These are phyloP conservation scores for Xanthoconium separans DNA, from an alignment of 1,284 basidiomycete genomes.

Conservation along the genomic window DNA sequence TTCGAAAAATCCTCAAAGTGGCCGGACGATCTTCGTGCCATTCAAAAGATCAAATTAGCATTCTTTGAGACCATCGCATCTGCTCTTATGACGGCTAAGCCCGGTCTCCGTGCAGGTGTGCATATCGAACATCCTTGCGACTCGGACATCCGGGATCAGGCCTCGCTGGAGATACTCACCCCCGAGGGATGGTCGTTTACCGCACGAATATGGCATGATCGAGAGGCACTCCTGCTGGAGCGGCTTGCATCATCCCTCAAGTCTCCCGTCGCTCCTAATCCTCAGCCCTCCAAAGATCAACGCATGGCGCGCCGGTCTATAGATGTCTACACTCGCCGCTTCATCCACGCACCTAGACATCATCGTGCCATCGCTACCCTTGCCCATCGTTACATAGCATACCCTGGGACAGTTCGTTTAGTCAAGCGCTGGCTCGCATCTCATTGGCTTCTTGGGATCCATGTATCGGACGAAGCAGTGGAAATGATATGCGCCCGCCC, in stretches of 20 bases:
- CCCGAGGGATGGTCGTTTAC: constrained; percentile 87
- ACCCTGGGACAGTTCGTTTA: constrained; percentile 81
- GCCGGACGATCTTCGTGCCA: constrained; percentile 92
- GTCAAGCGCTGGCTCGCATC: constrained; percentile 91
- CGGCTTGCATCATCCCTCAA: constrained; percentile 52
- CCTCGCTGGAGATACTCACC: constrained; percentile 77
- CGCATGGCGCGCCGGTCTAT: constrained; percentile 56
- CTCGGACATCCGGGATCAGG: constrained; percentile 67
- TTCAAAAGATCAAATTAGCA: constrained; percentile 95
- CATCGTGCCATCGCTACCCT: constrained; percentile 83
- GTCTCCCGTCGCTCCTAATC: constrained; percentile 4
- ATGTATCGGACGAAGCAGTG: constrained; percentile 75
- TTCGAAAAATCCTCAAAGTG: constrained; percentile 91
- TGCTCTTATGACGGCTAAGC: constrained; percentile 53
- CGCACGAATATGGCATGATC: constrained; percentile 84
- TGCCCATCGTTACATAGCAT: constrained; percentile 79
- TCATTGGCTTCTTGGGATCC: constrained; percentile 80
- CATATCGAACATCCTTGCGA: constrained; percentile 52
- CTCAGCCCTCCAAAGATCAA: constrained; percentile 26
- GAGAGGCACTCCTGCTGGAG: constrained; percentile 81
- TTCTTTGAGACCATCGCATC: constrained; percentile 80
- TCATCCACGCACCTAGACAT: constrained; percentile 79
- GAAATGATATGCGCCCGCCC: constrained; percentile 81
- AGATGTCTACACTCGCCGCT: constrained; percentile 65
- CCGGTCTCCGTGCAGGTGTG: constrained; percentile 58